phyloP scores from a whole-genome alignment of 2,329 filamentous ascomycete species.

The Xylariaceae sp. region DNA sequence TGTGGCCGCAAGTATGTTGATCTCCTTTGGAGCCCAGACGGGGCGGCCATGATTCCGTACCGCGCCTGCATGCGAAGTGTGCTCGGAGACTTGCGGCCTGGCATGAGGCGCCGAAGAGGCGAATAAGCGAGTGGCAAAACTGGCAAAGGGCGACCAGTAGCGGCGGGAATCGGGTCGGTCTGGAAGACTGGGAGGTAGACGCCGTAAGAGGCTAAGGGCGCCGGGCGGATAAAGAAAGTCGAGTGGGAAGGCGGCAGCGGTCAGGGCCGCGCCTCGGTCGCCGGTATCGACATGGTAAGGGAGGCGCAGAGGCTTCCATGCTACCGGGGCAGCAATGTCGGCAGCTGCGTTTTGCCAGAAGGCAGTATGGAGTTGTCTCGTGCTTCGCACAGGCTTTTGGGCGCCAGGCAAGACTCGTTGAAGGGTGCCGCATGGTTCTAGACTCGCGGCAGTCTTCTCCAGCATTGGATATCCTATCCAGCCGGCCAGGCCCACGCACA shows the following conservation, averaged over 20 bases:
- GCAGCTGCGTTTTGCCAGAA: slow-evolving; percentile 50
- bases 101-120: too few species aligned
- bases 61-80: too few species aligned
- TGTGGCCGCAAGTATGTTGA: too few species aligned
- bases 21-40: too few species aligned
- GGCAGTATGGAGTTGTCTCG: slow-evolving; percentile 37
- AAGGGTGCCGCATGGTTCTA: slow-evolving; percentile 50
- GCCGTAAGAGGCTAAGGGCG: slow-evolving; percentile 34
- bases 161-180: slow-evolving; percentile 22
- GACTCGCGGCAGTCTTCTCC: slow-evolving; percentile 47
- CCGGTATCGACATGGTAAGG: slow-evolving; percentile 18
- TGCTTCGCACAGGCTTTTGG: slow-evolving; percentile 29
- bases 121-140: slow-evolving; percentile 17
- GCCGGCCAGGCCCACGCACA: too few species aligned
- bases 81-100: too few species aligned
- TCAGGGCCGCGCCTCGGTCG: slow-evolving; percentile 23
- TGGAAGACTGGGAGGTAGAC: slow-evolving; percentile 16
- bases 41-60: too few species aligned
- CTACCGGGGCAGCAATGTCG: slow-evolving; percentile 38
- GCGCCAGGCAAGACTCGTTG: slow-evolving; percentile 41
- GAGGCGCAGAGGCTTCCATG: slow-evolving; percentile 32
- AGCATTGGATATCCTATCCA: slow-evolving; percentile 44
- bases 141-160: slow-evolving; percentile 12
- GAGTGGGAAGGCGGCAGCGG: slow-evolving; percentile 42
- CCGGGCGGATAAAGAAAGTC: slow-evolving; percentile 49